phyloP scores from a whole-genome alignment of 148 eudicot genomes.

The Vaccinium macrocarpon region DNA sequence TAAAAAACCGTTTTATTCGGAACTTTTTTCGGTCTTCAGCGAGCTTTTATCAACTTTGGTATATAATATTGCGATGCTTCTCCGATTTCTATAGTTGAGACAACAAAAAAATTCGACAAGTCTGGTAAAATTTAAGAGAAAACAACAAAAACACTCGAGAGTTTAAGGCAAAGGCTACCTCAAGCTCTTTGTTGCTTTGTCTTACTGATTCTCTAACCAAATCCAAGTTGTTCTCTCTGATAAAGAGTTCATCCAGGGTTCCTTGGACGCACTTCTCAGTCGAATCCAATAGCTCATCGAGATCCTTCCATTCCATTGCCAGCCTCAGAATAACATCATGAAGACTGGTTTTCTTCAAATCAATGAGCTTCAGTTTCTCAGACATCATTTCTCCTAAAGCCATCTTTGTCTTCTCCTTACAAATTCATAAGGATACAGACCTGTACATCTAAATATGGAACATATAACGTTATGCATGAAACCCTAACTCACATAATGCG shows the following conservation, averaged over 20 bases:
- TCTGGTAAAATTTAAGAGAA: no score
- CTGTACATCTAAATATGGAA: no score
- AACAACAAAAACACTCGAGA: no score
- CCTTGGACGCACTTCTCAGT: background rate
- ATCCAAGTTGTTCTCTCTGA: conserved; percentile 17
- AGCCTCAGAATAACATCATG: conserved; percentile 15
- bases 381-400: background rate
- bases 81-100: background rate
- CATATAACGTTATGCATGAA: no score
- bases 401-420: background rate
- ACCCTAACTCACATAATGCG: no score
- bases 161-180: background rate
- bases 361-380: background rate
- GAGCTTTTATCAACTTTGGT: no score
- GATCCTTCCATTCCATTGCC: conserved; percentile 36
- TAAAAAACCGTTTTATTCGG: no score
- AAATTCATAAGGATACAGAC: background rate
- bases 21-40: no score
- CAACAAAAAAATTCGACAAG: background rate
- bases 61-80: background rate
- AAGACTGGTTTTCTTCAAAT: conserved; percentile 10
- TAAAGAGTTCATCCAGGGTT: conserved; percentile 3
- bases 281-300: conserved; percentile 27
- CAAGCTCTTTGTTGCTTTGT: conserved; percentile 11
- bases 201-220: conserved; percentile 13